phyloP scores from a whole-genome alignment of 2,329 filamentous ascomycete species.

The Geosmithia putterillii region DNA sequence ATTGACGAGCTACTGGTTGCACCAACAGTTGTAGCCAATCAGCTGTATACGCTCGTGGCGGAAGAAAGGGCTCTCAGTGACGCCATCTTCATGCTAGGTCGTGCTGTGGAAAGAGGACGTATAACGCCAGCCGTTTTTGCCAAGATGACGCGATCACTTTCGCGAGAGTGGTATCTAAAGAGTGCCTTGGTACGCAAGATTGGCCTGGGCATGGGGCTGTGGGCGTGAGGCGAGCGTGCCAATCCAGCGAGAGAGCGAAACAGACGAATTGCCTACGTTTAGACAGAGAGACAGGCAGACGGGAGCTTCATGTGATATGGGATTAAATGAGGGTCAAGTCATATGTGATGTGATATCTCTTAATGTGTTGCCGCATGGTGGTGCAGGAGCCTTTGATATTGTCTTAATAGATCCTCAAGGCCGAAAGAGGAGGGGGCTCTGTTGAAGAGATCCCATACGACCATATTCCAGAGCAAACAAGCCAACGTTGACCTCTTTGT shows the following conservation, averaged over 20 bases:
- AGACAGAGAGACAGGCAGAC: neutral
- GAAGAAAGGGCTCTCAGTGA: constrained; percentile 83
- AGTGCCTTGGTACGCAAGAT: constrained; percentile 73
- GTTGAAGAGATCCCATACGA: neutral
- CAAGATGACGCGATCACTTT: constrained; percentile 62
- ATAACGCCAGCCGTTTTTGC: constrained; percentile 64
- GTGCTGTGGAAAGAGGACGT: constrained; percentile 61
- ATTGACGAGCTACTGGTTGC: constrained; percentile 91
- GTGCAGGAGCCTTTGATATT: neutral
- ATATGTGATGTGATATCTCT: neutral
- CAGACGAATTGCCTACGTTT: neutral
- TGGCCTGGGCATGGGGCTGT: constrained; percentile 60
- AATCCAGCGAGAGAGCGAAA: neutral
- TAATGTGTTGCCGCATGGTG: neutral
- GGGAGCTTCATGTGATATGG: neutral
- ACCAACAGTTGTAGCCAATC: constrained; percentile 82
- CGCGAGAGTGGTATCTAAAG: constrained; percentile 72
- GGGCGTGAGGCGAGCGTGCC: neutral
- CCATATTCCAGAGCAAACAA: neutral
- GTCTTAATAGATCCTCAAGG: neutral
- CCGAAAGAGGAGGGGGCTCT: neutral
- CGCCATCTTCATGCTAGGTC: constrained; percentile 69
- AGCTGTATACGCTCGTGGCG: constrained; percentile 78
- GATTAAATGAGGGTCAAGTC: neutral
- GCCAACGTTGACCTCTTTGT: neutral